Conservation (phyloP, 2,329 filamentous ascomycete species). For the Orbilia javanica region DNA sequence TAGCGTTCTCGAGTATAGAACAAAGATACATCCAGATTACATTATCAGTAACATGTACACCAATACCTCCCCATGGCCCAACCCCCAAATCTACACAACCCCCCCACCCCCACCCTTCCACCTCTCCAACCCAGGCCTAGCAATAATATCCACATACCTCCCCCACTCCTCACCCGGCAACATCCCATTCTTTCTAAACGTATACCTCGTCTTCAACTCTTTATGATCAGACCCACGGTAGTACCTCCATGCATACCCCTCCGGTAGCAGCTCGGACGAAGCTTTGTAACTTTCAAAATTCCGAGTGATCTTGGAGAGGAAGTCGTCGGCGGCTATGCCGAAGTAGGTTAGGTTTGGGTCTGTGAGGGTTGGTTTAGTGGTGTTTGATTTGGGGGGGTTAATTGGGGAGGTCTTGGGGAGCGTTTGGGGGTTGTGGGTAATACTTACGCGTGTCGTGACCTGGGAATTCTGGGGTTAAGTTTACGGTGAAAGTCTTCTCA, state of each 20-base stretch:
- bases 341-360: neutral
- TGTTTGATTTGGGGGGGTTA: too few species aligned
- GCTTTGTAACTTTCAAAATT: neutral
- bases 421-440: too few species aligned
- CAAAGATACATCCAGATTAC: too few species aligned
- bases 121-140: neutral
- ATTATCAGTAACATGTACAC: too few species aligned
- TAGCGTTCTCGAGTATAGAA: too few species aligned
- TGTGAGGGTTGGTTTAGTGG: neutral
- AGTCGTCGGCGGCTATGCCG: neutral
- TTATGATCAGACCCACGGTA: neutral
- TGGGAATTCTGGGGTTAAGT: neutral
- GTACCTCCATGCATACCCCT: neutral
- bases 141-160: neutral
- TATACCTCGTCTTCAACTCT: neutral
- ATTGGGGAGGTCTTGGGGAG: neutral
- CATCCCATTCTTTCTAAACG: neutral
- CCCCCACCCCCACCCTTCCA: neutral
- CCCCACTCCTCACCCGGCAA: neutral
- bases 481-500: neutral
- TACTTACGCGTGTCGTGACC: neutral
- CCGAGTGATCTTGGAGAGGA: neutral
- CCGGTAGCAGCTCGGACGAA: neutral
- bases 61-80: too few species aligned
- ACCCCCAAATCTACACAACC: neutral